Conservation (phyloP, 495 filamentous ascomycete genomes). For the Hypoxylon subgilvum region DNA sequence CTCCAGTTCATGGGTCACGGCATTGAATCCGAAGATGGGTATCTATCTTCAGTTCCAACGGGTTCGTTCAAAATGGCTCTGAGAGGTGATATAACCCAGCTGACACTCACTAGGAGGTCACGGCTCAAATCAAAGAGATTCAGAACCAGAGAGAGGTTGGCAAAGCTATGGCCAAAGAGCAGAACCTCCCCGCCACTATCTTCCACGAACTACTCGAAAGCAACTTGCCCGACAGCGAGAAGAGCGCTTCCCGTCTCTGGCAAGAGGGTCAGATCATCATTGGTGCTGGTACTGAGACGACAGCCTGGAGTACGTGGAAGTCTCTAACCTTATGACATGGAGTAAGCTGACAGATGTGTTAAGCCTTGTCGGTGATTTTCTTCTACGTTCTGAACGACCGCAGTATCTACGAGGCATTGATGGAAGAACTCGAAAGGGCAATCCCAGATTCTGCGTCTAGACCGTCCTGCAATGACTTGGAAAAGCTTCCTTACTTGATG, state of each 20-base stretch:
- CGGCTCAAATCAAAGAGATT: neutral
- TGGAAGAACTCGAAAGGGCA: constrained; percentile 35
- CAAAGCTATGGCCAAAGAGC: neutral
- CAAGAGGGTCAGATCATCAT: constrained; percentile 51
- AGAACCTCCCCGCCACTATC: constrained; percentile 34
- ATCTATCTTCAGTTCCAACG: neutral
- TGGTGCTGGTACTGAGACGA: constrained; percentile 54
- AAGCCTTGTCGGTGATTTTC: constrained; percentile 31
- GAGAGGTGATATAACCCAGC: no score
- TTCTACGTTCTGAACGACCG: constrained; percentile 7
- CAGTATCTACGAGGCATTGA: neutral
- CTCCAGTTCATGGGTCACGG: constrained; percentile 12
- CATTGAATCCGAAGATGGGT: neutral
- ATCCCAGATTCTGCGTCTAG: constrained; percentile 31
- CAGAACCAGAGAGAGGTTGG: neutral
- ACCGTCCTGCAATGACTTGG: constrained; percentile 50
- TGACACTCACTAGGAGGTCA: neutral
- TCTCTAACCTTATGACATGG: constrained; percentile 37
- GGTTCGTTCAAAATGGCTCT: neutral
- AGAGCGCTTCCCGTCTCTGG: constrained; percentile 39
- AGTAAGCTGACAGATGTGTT: constrained; percentile 42
- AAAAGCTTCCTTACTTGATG: constrained; percentile 59
- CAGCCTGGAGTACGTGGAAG: constrained; percentile 38
- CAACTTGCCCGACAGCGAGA: constrained; percentile 49
- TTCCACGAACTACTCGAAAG: constrained; percentile 48